Base-by-base conservation (phyloP, 106 monocot genomes). In the Xerophyta viscosa region DNA sequence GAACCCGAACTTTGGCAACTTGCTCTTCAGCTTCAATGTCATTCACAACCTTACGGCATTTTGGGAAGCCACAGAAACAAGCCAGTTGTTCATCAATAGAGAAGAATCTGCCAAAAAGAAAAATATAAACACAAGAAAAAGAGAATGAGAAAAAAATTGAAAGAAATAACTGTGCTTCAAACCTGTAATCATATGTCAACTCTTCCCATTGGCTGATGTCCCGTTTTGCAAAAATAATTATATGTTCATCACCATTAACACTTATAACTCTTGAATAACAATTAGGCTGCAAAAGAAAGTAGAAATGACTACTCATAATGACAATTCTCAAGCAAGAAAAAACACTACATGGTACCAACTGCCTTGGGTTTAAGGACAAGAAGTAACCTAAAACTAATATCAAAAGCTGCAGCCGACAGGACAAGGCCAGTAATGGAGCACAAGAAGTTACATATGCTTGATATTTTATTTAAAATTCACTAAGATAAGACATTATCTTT, bases 201-300 rank as follows among this genome's bases (percentile, higher is more conserved):
- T 98, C 96, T 58, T 98, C 89, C 96, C 89, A 86, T 30, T 69
- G 53, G 30, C 71, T 69, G 31, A 98, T 86, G 46, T 98, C 96
- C 41, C 96, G 78, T 72, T 98, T 98, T 55, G 96, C 96, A 86
- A 85, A 98, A 64, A 98, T 98, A 54, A 90, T 90, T 49, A 98
- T 98, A 69, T 89, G 96, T 28, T 79, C 86, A 50, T 80, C 77
- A 54, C 89, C 89, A 58, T 67, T 49, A 48, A 98, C 77, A 53
- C 64, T 90, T 54, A 98, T 80, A 39, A 73, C 73, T 54, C 96
- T 89, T 49, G 96, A 98, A 73, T 85, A 90, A 66, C 96, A 98
- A 57, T 98, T 98, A 24, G 96, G 96, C 96, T 98, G 86, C 53
- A 70, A 22, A 41, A 41, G 37, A 9, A 49, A 49, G 50, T 22